Base-by-base conservation (phyloP, 2,329 filamentous ascomycete genomes). In the Tolypocladium inflatum region DNA sequence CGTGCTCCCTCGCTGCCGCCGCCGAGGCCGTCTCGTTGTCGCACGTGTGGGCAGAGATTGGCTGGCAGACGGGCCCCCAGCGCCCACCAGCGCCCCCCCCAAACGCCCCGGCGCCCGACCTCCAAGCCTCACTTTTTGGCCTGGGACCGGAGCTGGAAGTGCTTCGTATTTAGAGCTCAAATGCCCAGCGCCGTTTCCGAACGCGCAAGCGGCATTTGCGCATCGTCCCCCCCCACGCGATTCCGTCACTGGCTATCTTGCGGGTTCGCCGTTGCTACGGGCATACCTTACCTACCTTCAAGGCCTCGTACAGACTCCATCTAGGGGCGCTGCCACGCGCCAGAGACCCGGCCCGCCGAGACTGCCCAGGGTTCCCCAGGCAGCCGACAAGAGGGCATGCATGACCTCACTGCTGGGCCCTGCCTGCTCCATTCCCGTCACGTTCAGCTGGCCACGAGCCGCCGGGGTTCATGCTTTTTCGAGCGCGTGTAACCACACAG, bases 11-110 rank as follows among this genome's bases (percentile, higher is more conserved):
- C 9, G 30, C 26, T 8, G 42, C n/a, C 11, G 17, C 33, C 39
- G 23, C 56, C 38, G 55, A 55, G 21, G 57, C 48, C 63, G 60
- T 60, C 59, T 62, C 60, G 54, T 60, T 51, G 51, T 21, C 26
- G 59, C 63, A 65, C 63, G 64, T 66, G 63, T 59, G 58, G 45
- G 55, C 42, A 38, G 43, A 61, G 57, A 63, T 62, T 64, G 62
- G 63, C 58, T 60, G 55, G 48, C 30, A n/a, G 4, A 30, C 26
- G 26, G 4, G 3, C 35, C 37, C 37, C 37, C 37, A 17, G 37
- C 37, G 37, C 4, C 37, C 37, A 6, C 26, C 26, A 26, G 26
- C 26, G 26, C 26, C 4, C 26, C 26, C 26, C 26, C 26, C 4
- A 4, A 15, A 11, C 37, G 37, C 4, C 13, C 37, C 37, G 5